Evolutionary conservation across 2,329 filamentous ascomycete species (phyloP), one percentile per base, ranked within the genome.

Genomic region (Juglanconis sp.): DNA sequence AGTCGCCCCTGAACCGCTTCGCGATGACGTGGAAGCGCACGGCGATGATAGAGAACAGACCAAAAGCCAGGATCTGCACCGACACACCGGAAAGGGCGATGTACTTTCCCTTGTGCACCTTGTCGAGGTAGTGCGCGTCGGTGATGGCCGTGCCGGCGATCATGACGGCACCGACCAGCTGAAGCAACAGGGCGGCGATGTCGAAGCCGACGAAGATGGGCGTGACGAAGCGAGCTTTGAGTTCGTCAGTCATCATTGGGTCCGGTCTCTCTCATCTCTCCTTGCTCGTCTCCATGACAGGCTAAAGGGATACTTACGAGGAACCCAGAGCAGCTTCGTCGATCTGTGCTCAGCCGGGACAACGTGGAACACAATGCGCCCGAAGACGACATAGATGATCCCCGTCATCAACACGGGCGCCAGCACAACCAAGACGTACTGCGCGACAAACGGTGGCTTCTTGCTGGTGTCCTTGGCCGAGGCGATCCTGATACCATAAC

Each of bases 11-110:
- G 64, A 78, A 79, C 31, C 67, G 67, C 58, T 71, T 74, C 1
- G 76, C 77, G 4, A 74, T 76, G 56, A 79, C 78, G 63, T 80
- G 76, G 65, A 81, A 81, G 6, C 79, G 74, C 3, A 73, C 68
- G 1, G 78, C 77, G 5, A 79, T 68, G 32, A 81, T 58, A 4
- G 71, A 73, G 58, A 81, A 81, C 3, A 81, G 68, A 1, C 78
- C 77, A 60, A 81, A 81, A 1, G 75, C 78, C 0, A 65, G 66
- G 11, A 82, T 70, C 60, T 81, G 78, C 1, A 78, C 60, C n/a
- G 69, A 70, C 6, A 78, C 73, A n/a, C 76, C 76, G 4, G 67
- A 66, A 17, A 76, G 66, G 2, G 76, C 76, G 38, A 79, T 70
- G 7, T 68, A 60, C 59, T 74, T 76, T 11, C 76, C 77, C 15